Evolutionary conservation across 306 rosid species (phyloP).

Genomic region (Sicyos edulis): DNA sequence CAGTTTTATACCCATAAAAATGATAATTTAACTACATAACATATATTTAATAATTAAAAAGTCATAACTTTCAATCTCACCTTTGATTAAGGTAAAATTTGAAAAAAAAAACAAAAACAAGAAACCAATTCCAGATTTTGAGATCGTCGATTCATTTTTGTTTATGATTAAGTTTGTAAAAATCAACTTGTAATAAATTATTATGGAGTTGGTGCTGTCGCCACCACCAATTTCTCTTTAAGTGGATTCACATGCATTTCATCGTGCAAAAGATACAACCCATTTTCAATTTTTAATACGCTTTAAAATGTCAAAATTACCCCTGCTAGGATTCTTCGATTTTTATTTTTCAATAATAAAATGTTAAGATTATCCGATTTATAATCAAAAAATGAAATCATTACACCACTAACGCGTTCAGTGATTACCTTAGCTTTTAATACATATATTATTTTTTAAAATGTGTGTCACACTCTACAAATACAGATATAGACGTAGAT

Average conservation of each 20-base stretch:
- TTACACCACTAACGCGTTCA: too few relatives aligned
- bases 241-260: constrained; percentile 17
- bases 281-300: not conserved
- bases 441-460: not conserved
- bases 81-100: too few relatives aligned
- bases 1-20: too few relatives aligned
- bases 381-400: too few relatives aligned
- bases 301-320: constrained; percentile 1
- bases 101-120: too few relatives aligned
- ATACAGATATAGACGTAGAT: not conserved
- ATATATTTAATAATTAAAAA: too few relatives aligned
- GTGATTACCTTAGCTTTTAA: not conserved
- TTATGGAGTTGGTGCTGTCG: constrained; percentile 18
- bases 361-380: too few relatives aligned
- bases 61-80: too few relatives aligned
- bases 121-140: too few relatives aligned
- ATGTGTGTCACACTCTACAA: not conserved
- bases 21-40: too few relatives aligned
- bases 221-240: constrained; percentile 12
- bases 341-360: not conserved
- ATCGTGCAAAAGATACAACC: constrained; percentile 9
- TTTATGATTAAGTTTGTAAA: not conserved
- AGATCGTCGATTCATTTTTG: not conserved
- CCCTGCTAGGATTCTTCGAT: constrained; percentile 5
- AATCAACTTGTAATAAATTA: not conserved